Conservation (phyloP, 2,329 filamentous ascomycete genomes). For the Ascochyta pisi region DNA sequence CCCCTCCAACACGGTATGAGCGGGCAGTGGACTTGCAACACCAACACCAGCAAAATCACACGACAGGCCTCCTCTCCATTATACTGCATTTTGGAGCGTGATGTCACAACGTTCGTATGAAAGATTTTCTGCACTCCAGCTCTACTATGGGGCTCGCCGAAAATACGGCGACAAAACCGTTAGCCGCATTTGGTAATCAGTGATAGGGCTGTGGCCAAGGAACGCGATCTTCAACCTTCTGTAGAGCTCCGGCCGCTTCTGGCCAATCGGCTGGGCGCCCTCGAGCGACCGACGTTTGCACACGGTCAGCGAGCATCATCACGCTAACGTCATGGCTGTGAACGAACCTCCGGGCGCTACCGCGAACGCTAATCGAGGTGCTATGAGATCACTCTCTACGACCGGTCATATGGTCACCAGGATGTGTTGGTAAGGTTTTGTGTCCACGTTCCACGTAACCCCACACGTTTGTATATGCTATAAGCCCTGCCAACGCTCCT, state of each 20-base stretch:
- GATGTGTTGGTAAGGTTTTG: neutral
- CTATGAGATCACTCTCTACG: constrained; percentile 11
- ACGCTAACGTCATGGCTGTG: constrained; percentile 9
- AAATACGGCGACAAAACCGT: neutral
- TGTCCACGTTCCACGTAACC: neutral
- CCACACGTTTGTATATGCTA: neutral
- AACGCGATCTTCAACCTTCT: neutral
- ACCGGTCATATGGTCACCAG: constrained; percentile 3
- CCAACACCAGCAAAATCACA: too few relatives aligned
- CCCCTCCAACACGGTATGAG: too few relatives aligned
- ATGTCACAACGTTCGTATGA: neutral
- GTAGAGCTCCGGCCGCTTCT: neutral
- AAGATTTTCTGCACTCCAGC: neutral
- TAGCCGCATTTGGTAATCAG: constrained; percentile 4
- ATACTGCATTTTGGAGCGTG: neutral
- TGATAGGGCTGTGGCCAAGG: constrained; percentile 1
- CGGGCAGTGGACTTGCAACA: too few relatives aligned
- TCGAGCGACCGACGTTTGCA: neutral
- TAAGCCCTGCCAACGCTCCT: neutral
- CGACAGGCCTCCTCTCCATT: too few relatives aligned
- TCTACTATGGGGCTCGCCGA: neutral
- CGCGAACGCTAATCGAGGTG: neutral
- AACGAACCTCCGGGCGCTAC: neutral
- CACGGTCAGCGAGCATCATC: neutral
- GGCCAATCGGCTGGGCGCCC: neutral